Evolutionary conservation across 2,329 filamentous ascomycete genomes (phyloP), one percentile per base, ranked within the genome.

Genomic region (Fusarium virguliforme): DNA sequence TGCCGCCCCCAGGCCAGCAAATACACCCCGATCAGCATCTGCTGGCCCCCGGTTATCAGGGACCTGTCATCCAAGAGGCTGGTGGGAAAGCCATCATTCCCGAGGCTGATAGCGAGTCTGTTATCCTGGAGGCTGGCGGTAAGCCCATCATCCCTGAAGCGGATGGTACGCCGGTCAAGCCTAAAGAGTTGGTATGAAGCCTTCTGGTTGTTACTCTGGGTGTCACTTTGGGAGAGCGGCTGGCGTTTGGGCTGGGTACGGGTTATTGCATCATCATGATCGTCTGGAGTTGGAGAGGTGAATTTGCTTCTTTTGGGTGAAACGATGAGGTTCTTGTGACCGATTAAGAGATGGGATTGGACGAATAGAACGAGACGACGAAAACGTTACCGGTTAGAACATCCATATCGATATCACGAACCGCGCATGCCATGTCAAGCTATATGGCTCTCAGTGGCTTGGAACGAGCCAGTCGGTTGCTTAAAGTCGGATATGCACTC

Each of bases 81-180:
- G 78, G 79, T 22, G 77, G 78, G 1, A 78, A 79, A 15, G 74
- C 69, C 4, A 74, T 79, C 10, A 81, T 81, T 50, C 80, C 82
- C 53, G 74, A 83, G 60, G 81, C 84, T 30, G 28, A 30, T 8
- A 8, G 28, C 28, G 8, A 30, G 8, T 46, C 63, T 4, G 70
- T 75, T 3, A 78, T 83, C 24, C 77, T 83, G 64, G 83, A 85
- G 73, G 82, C 81, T 1, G 79, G 81, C 30, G 77, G 78, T 3
- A 78, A 79, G 22, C 53, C 64, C 6, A 69, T 75, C 4, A 78
- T 83, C 26, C 76, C 84, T 62, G 83, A 85, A 74, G 82, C 81
- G 1, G 79, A 80, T 26, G 77, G 78, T 1, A 78, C 79, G 18
- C 74, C 69, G 5, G 75, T 79, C 12, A 81, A 82, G 50, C 80